phyloP scores from a whole-genome alignment of 345 rosid genomes.

The Citrus trifoliata region DNA sequence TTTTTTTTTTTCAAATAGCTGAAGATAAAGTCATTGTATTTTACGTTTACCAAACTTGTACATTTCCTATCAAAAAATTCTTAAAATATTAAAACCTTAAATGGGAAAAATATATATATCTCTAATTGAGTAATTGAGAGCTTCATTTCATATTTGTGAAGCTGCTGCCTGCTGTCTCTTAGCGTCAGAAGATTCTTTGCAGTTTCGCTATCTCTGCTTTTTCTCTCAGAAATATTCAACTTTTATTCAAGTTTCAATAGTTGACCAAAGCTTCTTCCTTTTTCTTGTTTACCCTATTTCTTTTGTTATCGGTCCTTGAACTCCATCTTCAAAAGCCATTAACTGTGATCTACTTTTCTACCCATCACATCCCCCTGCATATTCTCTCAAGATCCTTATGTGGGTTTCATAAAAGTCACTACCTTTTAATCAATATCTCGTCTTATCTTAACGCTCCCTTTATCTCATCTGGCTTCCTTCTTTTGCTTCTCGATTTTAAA shows the following conservation, averaged over 20 bases:
- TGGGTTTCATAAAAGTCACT: background rate
- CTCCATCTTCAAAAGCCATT: background rate
- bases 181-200: background rate
- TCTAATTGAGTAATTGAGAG: background rate
- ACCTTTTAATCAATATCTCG: background rate
- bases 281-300: background rate
- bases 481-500: background rate
- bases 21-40: too few relatives aligned
- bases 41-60: too few relatives aligned
- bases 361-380: background rate
- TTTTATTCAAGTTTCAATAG: background rate
- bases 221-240: constrained; percentile 1
- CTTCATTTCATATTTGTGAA: background rate
- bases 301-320: background rate
- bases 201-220: background rate
- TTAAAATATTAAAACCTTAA: too few relatives aligned
- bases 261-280: constrained; percentile 4
- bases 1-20: too few relatives aligned
- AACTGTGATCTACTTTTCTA: constrained; percentile 9
- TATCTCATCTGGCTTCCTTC: constrained; percentile 1
- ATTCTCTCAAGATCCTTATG: background rate
- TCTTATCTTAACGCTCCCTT: background rate
- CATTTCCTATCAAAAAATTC: background rate
- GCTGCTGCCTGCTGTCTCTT: background rate
- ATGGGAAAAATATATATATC: too few relatives aligned